Evolutionary conservation across 2,329 filamentous ascomycete genomes (phyloP), one percentile per base, ranked within the genome.

Genomic region (Hawksworthiomyces lignivorus): DNA sequence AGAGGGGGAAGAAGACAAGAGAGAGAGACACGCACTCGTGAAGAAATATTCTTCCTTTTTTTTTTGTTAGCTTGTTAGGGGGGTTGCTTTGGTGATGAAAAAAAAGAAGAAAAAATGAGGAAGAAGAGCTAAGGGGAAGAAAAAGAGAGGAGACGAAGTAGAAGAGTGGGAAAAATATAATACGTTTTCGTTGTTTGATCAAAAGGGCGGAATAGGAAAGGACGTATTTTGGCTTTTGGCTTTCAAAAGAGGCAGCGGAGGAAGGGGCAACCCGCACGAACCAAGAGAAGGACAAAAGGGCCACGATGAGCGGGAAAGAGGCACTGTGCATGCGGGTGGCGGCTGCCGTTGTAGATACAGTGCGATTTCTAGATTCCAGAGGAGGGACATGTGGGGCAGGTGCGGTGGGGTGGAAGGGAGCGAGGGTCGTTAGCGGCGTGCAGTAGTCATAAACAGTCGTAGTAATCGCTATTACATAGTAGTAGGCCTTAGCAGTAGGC

Each of bases 81-180:
- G 44, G 31, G 44, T 46, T 46, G 39, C 44, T 43, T 43, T 43
- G 45, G 39, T 44, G 45, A 41, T 44, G 42, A 39, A 45, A 45
- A 34, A 36, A 37, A 33, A 26, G 37, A 28, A 41, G 31, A 18
- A 33, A 18, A 32, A 22, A 22, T 7, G 26, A 30, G 30, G 18
- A 36, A 31, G 35, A 35, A 47, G 39, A 40, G 38, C 29, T 29
- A 30, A n/a, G n/a, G n/a, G 30, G 31, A 26, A 29, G 26, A 17
- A 36, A 39, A 27, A 30, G 35, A 29, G 36, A 39, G 9, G 34
- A 15, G 22, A 38, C 33, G 26, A 21, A 44, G 38, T 36, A 45
- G 17, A 5, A 26, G 26, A 26, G 30, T 31, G 22, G 20, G 26
- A 43, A 22, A 42, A 27, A 33, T 20, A 26, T 6, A 20, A 12